Percentiles rank a stretch among this genome's conserved stretches.
Evolutionary conservation across 2,329 filamentous ascomycete species (phyloP).

Genomic region (Alternaria arborescens): DNA sequence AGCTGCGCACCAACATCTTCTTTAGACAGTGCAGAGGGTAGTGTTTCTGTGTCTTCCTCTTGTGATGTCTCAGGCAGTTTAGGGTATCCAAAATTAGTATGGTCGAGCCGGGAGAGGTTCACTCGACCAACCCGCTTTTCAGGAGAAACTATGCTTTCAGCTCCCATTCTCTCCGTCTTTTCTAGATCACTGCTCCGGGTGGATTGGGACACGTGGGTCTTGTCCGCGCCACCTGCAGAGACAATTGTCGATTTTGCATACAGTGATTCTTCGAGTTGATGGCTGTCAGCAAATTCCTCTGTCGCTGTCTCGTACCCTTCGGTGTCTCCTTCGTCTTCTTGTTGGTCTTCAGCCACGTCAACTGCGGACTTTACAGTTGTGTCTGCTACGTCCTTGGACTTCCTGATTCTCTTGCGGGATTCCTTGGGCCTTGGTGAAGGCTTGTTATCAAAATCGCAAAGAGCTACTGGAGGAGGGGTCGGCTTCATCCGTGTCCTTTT

Average conservation of each 20-base stretch:
- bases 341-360: constrained; percentile 28
- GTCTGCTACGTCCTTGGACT: constrained; percentile 15
- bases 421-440: constrained; percentile 15
- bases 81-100: constrained; percentile 28
- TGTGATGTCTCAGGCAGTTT: constrained; percentile 14
- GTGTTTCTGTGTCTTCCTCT: not conserved
- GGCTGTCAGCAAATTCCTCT: constrained; percentile 38
- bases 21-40: not conserved
- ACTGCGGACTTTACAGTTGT: constrained; percentile 17
- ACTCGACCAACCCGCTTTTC: constrained; percentile 33
- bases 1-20: not conserved
- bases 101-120: constrained; percentile 21
- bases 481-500: constrained; percentile 73
- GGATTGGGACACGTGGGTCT: not conserved
- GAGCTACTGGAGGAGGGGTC: constrained; percentile 73
- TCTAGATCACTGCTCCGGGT: not conserved
- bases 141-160: not conserved
- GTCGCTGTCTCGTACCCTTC: constrained; percentile 48
- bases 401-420: constrained; percentile 22
- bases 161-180: not conserved
- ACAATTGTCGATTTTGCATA: constrained; percentile 12
- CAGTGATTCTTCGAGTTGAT: constrained; percentile 29
- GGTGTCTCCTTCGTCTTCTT: constrained; percentile 32
- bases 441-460: constrained; percentile 68
- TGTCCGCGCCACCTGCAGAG: constrained; percentile 8